Base-by-base conservation (phyloP, 257 asterid species). In the Solanum acaule region DNA sequence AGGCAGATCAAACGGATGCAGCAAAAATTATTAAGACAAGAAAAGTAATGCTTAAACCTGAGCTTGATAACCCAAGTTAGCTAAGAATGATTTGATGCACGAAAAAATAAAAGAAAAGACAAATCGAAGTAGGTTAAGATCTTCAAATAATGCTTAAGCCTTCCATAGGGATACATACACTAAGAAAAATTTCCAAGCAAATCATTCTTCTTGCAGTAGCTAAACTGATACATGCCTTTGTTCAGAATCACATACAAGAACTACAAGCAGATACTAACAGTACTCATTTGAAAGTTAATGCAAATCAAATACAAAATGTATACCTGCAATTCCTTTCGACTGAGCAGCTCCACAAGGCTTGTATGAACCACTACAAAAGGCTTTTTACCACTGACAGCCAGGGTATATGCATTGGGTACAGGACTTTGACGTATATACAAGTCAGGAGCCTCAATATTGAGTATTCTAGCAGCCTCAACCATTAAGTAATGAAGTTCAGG, bases 321-420 rank as follows among this genome's bases (percentile, higher is more conserved):
- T 76, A 96, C 99, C 98, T 95, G 98, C 92, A 96, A 91, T 90
- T 96, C 99, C 86, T 95, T 95, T 87, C 94, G 92, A 0, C 98
- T 93, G 86, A 96, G 90, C 83, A 96, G 98, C 92, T 96, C 99
- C 88, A 96, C 96, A 79, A 96, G 95, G 93, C 98, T 96, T 13
- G 99, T 95, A 88, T 96, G 99, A 75, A 96, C 96, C 71, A 96
- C 99, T 86, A 96, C 96, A 90, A 96, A 96, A 3, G 99, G 99
- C 78, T 95, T 95, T 89, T 95, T 96, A 90, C 98, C 99, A 83
- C 98, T 90, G 92, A 96, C 89, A 38, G 99, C 99, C 83, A 96
- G 91, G 87, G 99, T 96, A 90, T 96, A 96, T 67, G 99, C 98
- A 88, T 95, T 96, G 61, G 99, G 98, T 27, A 94, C 93, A 10